Evolutionary conservation across 129 eudicot genomes (phyloP).

Genomic region (Calendula officinalis): DNA sequence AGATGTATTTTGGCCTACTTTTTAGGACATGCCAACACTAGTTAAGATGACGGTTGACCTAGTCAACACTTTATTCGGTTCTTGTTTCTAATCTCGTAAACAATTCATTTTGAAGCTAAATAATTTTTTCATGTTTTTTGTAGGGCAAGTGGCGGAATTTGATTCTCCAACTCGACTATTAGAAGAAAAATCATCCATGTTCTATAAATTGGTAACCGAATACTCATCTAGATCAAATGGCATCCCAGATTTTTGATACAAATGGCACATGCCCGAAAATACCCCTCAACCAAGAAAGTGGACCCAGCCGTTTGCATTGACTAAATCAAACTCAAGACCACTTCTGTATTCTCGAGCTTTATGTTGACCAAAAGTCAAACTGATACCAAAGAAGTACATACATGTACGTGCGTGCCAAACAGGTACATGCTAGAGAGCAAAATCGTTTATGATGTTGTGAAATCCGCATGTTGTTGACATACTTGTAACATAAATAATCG

Average conservation of each 20-base stretch:
- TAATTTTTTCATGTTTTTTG: constrained; percentile 15
- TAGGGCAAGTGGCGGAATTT: constrained; percentile 90
- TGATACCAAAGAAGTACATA: constrained; percentile 20
- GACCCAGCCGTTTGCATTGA: constrained; percentile 4
- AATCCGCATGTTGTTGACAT: constrained; percentile 35
- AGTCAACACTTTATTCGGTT: no score
- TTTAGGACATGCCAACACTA: no score
- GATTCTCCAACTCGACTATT: constrained; percentile 69
- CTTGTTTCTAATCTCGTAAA: no score
- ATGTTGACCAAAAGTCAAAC: constrained; percentile 15
- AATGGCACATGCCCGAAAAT: constrained; percentile 12
- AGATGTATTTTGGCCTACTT: no score
- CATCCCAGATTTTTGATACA: constrained; percentile 48
- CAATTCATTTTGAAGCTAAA: no score
- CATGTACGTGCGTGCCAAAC: constrained; percentile 12
- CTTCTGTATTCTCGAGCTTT: constrained; percentile 23
- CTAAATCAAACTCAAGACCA: constrained; percentile 16
- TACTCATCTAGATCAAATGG: constrained; percentile 79
- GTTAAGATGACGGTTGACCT: no score
- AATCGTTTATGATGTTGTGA: constrained; percentile 25
- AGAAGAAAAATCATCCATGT: constrained; percentile 84
- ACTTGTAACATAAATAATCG: constrained; percentile 52
- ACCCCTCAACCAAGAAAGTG: constrained; percentile 14
- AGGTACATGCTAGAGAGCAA: constrained; percentile 30
- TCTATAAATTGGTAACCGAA: constrained; percentile 71